Percentiles rank a stretch among this genome's conserved stretches.
Conservation (phyloP, 208 protist genomes). For the Trypanosomatidae sp. region DNA sequence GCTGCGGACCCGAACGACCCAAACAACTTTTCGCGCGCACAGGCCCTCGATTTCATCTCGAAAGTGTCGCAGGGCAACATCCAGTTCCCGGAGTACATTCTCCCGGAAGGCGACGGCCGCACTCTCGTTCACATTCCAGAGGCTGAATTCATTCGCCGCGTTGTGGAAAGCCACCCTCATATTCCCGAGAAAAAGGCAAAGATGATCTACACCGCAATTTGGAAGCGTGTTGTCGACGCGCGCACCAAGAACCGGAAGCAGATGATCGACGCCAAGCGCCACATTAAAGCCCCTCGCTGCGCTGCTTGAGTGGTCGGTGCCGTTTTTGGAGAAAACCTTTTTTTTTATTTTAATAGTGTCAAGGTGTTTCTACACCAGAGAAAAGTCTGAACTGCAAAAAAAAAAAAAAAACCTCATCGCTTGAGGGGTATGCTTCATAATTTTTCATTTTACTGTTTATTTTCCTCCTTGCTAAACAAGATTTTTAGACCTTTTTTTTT, state of each 20-base stretch:
- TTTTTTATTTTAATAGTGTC: no score
- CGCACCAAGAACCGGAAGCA: slow-evolving; percentile 85
- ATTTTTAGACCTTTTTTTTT: no score
- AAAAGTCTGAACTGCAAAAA: no score
- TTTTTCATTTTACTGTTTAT: no score
- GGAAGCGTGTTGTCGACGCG: slow-evolving; percentile 87
- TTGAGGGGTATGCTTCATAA: no score
- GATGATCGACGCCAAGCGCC: slow-evolving; percentile 78
- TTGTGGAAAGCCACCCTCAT: slow-evolving; percentile 60
- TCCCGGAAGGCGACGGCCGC: slow-evolving; percentile 84
- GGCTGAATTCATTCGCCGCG: slow-evolving; percentile 80
- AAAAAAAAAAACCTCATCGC: no score
- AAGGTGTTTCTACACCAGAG: no score
- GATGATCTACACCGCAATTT: slow-evolving; percentile 86
- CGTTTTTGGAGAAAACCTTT: no score
- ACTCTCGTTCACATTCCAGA: slow-evolving; percentile 91
- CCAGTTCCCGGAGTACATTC: slow-evolving; percentile 64
- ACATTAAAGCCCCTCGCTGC: slow-evolving; percentile 57
- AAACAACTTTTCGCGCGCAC: slow-evolving; percentile 77
- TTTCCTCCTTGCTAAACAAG: no score
- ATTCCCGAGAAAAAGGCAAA: slow-evolving; percentile 86
- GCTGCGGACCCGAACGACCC: slow-evolving; percentile 79
- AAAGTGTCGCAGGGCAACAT: slow-evolving; percentile 62
- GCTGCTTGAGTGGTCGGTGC: slow-evolving; percentile 35
- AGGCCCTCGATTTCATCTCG: slow-evolving; percentile 69